phyloP scores from a whole-genome alignment of 768 basidiomycete species.

The Daedaleopsis sinensis region DNA sequence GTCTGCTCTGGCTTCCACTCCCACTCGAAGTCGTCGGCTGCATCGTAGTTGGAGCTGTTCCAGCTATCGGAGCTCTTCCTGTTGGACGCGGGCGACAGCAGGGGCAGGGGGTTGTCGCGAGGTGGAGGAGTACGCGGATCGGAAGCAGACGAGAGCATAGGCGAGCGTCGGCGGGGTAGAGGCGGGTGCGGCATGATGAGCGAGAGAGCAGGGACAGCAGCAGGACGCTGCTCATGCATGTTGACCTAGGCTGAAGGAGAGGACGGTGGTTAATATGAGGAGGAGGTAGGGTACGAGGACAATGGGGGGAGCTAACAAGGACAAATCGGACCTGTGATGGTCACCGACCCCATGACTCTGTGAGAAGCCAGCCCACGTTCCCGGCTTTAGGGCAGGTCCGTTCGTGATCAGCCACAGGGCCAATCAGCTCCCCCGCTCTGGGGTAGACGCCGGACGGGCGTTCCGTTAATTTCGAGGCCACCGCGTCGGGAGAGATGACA shows the following conservation, averaged over 20 bases:
- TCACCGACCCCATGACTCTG: conserved; percentile 15
- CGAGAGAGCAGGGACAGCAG: conserved; percentile 55
- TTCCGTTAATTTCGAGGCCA: conserved; percentile 20
- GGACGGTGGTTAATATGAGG: conserved; percentile 18
- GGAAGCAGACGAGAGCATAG: conserved; percentile 49
- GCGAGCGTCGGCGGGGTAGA: conserved; percentile 51
- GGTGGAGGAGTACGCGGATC: conserved; percentile 63
- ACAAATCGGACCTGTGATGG: conserved; percentile 6
- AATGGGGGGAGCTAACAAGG: conserved; percentile 26
- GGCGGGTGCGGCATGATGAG: conserved; percentile 65
- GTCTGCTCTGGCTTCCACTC: conserved; percentile 81
- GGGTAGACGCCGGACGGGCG: conserved; percentile 15
- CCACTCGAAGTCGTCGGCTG: conserved; percentile 62
- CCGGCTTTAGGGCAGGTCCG: conserved; percentile 19
- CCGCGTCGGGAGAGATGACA: conserved; percentile 2
- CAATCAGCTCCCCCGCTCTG: conserved; percentile 11
- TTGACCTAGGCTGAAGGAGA: conserved; percentile 23
- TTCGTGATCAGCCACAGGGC: conserved; percentile 11
- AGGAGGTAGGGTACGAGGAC: conserved; percentile 26
- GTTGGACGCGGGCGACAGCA: conserved; percentile 51
- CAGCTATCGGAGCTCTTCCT: conserved; percentile 82
- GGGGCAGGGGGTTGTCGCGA: conserved; percentile 53
- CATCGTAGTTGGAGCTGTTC: conserved; percentile 76
- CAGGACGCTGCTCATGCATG: conserved; percentile 48
- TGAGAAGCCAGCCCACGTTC: conserved; percentile 23